Evolutionary conservation across 208 protist genomes (phyloP).

Genomic region (Herpetomonas samuelpessoai): DNA sequence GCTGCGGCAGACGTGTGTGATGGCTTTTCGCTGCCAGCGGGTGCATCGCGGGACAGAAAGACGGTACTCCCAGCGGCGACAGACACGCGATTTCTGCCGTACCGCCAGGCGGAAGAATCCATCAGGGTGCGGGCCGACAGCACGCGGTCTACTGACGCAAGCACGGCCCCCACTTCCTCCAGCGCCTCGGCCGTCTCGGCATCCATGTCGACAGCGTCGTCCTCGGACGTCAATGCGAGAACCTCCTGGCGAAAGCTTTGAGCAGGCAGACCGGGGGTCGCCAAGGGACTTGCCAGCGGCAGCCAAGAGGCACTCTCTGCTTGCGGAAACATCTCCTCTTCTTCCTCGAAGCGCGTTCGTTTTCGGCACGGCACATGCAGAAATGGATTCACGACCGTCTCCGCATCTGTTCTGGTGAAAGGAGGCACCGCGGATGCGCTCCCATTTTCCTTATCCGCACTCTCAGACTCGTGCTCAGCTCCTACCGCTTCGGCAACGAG

Average conservation of each 20-base stretch:
- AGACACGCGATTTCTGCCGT: constrained; percentile 59
- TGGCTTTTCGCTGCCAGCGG: too few species aligned
- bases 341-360: too few species aligned
- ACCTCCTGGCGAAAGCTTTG: not conserved
- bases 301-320: too few species aligned
- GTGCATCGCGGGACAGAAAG: constrained; percentile 9
- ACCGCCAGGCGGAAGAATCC: constrained; percentile 44
- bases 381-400: too few species aligned
- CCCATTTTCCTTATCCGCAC: too few species aligned
- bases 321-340: too few species aligned
- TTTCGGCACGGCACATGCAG: too few species aligned
- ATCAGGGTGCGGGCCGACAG: constrained; percentile 41
- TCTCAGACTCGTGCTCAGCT: too few species aligned
- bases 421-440: too few species aligned
- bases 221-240: not conserved
- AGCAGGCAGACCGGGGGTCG: not conserved
- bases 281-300: not conserved
- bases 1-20: too few species aligned
- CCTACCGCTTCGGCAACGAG: too few species aligned
- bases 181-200: constrained; percentile 13
- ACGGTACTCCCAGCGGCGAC: constrained; percentile 40
- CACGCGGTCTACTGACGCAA: constrained; percentile 33
- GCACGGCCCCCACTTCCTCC: constrained; percentile 45
- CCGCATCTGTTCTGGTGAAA: too few species aligned
- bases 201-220: constrained; percentile 1